Evolutionary conservation across 345 rosid genomes (phyloP), one percentile per base, ranked within the genome.

Genomic region (Cardamine resedifolia): DNA sequence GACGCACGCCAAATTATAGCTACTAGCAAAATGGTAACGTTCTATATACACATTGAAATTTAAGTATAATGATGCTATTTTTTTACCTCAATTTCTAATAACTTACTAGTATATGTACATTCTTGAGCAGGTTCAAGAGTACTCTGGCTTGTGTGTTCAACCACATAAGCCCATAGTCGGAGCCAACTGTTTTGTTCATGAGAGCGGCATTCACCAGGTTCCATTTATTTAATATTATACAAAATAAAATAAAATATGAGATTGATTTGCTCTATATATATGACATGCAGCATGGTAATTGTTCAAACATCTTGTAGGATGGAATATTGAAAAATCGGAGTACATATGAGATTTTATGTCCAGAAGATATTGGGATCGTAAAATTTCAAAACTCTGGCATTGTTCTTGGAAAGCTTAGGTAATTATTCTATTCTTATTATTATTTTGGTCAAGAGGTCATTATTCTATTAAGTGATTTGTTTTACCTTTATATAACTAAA

Each of bases 91-190:
- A n/a, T n/a, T 9, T 10, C 5, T 36, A 70, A 48, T 58, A 47
- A 15, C 16, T 27, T 11, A 69, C 8, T 31, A 21, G 10, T 5
- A 27, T 38, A 4, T 55, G 47, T 8, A 56, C 24, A 34, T 14
- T 24, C 2, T 26, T 58, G 68, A n/a, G 51, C 63, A 93, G 98
- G 96, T 93, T 8, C 96, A 93, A 75, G 96, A 93, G 51, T 80
- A 82, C 59, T 85, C 88, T 0, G 92, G 97, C 21, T 77, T 93
- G 76, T 81, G 80, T 15, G 79, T 89, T 62, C 98, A 90, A 83
- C 92, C 97, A n/a, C 94, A 93, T 79, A 93, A 93, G 70, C 96
- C 97, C n/a, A 87, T 92, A 60, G 96, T 93, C 75, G 96, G 98
- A 78, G 93, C 79, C 41, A 89, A 91, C 80, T 91, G 94, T 80